Evolutionary conservation across 345 rosid species (phyloP), one percentile per base, ranked within the genome.

Genomic region (Acer yangbiense): DNA sequence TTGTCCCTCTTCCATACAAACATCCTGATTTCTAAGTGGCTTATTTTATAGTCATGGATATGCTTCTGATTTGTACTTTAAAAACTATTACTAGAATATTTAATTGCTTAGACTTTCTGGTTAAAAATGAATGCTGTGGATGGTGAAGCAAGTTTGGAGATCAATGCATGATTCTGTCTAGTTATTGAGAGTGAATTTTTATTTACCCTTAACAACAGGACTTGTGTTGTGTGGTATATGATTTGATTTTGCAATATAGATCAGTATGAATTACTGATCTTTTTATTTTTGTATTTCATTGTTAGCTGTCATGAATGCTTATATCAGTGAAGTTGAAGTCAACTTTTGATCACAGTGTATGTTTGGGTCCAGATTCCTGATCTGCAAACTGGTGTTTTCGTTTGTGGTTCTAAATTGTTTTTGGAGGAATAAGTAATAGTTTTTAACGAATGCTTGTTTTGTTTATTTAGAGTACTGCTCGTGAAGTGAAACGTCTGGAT

Each of bases 401-500:
- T 66, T n/a, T 54, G 32, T 65, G 55, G 39, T 9, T 21, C 44
- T 16, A 2, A 17, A 74, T 50, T 67, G 44, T 32, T 68, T 65
- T 65, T 46, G 32, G 27, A 64, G 9, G 27, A 16, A 44, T 32
- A 43, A 23, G 44, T 21, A 70, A 54, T 23, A n/a, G 14, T 76
- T 60, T 82, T 75, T 71, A 63, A 71, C 60, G 18, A 69, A 21
- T 54, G 61, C 54, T 68, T 27, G 52, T 78, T 75, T 82, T 83
- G 48, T 58, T 29, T 75, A 70, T 82, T 68, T 77, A 96, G 99
- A 94, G 89, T 89, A 94, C 99, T 9, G 93, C 99, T 0, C 99
- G 99, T 74, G 99, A 96, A 86, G 90, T 96, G 71, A 96, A 96
- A 86, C 97, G 99, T 72, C 78, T 96, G 86, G 99, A 96, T 82